These are phyloP conservation scores for Fraxinus paxiana DNA, from an alignment of 305 asterid genomes.

Conservation along the genomic window DNA sequence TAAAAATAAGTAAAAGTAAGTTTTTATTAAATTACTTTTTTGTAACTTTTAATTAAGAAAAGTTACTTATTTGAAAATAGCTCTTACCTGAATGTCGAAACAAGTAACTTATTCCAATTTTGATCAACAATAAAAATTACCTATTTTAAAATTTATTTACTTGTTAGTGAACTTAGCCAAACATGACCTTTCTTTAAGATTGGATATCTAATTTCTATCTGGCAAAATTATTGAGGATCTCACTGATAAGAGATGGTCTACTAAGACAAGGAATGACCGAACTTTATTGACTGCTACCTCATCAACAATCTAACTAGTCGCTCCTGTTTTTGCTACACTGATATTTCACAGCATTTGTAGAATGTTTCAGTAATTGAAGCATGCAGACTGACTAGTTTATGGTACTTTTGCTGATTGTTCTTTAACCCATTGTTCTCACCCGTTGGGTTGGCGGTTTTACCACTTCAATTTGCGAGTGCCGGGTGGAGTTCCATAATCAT, in stretches of 20 bases:
- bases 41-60: neutral
- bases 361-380: neutral
- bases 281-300: neutral
- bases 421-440: neutral
- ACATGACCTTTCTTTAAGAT: neutral
- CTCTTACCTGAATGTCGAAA: neutral
- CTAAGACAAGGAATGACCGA: neutral
- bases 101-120: neutral
- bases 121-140: neutral
- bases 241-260: neutral
- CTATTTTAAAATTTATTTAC: neutral
- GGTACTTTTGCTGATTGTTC: neutral
- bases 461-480: neutral
- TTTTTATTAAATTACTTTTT: neutral
- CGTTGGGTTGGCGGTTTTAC: neutral
- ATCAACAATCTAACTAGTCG: neutral
- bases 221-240: neutral
- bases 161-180: neutral
- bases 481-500: neutral
- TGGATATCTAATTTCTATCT: neutral
- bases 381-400: neutral
- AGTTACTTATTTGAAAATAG: neutral
- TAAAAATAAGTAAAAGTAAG: neutral
- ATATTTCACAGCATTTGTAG: neutral
- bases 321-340: neutral